Base-by-base conservation (phyloP, 352 stramenopile species). In the Elongisporangium undulatum region DNA sequence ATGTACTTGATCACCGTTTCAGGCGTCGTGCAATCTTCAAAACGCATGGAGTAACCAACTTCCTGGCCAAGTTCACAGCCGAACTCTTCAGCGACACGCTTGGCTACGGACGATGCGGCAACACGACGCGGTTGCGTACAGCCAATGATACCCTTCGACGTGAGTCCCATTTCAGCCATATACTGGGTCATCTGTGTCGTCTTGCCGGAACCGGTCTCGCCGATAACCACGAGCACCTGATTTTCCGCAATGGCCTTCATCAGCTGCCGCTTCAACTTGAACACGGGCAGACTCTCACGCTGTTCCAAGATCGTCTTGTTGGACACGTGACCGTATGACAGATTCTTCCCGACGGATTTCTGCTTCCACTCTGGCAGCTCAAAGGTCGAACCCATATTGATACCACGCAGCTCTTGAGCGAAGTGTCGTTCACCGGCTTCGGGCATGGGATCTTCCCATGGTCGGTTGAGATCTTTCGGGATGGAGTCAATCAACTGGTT, bases 121-220 rank as follows among this genome's bases (percentile, higher is more conserved):
- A 99, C 96, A 75, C 97, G 91, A 66, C 98, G 87, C 10, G 97
- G 97, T 78, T 99, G 98, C 17, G 97, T 99, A 64, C 97, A 99
- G 0, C 98, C 89, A 57, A 99, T 98, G 17, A 98, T 97, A 3
- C 87, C 95, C 23, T 89, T 94, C n/a, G 94, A 97, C n/a, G 93
- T 98, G 2, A 98, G 73, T 0, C 97, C 97, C 74, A 98, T 94
- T 74, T 99, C 97, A 15, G 91, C 93, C 84, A 99, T 97, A 72
- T 99, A 99, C 72, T 99, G 98, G 4, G 97, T 99, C 94, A 99
- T 99, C 71, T 99, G 97, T 4, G 97, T 99, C 4, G 97, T 99
- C 71, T 99, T 99, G 39, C 97, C 97, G 1, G 80, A 97, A 3
- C 98, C 98, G 0, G 97, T 99, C 67, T 99, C 98, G 53, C 98